Evolutionary conservation across 1,284 basidiomycete species (phyloP).

Genomic region (Tilletia walkeri): DNA sequence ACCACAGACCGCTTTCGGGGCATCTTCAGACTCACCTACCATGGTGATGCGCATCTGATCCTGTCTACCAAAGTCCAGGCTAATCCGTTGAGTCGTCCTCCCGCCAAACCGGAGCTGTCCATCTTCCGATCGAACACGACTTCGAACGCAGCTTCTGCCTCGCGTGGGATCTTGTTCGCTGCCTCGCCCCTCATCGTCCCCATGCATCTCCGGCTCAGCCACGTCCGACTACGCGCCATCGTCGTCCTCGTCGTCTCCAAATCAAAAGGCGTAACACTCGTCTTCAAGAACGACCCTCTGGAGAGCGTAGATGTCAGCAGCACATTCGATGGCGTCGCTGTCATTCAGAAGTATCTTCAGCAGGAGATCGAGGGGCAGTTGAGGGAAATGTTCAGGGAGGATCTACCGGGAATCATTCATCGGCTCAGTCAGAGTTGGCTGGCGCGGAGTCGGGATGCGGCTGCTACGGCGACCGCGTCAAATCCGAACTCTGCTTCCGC

Average conservation of each 20-base stretch:
- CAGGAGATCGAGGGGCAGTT: conserved; percentile 92
- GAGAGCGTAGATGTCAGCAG: conserved; percentile 96
- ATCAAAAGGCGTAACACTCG: conserved; percentile 92
- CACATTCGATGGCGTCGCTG: conserved; percentile 96
- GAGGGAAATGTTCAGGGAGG: conserved; percentile 95
- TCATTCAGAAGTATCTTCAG: conserved; percentile 71
- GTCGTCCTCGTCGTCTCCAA: conserved; percentile 96
- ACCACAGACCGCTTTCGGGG: conserved; percentile 94
- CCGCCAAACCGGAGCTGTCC: conserved; percentile 25
- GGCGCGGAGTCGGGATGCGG: not conserved
- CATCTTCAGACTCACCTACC: conserved; percentile 92
- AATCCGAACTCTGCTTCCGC: not conserved
- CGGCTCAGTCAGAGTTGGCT: conserved; percentile 89
- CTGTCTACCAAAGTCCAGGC: conserved; percentile 94
- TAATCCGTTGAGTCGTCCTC: conserved; percentile 74
- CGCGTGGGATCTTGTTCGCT: conserved; percentile 52
- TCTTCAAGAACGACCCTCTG: conserved; percentile 98
- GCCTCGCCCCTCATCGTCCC: conserved; percentile 66
- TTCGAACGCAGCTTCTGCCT: conserved; percentile 25
- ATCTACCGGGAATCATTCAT: conserved; percentile 95
- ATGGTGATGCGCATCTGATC: conserved; percentile 92
- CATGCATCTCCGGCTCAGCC: conserved; percentile 94
- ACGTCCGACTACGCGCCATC: conserved; percentile 89
- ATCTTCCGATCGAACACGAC: conserved; percentile 36
- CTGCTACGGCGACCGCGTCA: not conserved